Conservation (phyloP, 2,329 filamentous ascomycete species). For the Diaporthe australafricana region DNA sequence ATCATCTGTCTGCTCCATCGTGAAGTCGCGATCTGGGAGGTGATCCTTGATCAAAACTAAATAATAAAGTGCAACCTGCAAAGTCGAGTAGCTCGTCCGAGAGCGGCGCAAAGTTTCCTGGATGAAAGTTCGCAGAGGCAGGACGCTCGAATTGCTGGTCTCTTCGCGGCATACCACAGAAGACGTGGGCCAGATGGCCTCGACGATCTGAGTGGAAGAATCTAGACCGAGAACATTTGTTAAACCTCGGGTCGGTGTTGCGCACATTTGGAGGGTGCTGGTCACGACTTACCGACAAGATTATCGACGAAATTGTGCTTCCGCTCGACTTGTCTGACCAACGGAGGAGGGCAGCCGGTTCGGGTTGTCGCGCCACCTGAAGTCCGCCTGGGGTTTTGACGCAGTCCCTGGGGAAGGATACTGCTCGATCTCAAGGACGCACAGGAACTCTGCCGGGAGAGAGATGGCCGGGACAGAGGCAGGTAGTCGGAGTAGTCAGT, state of each 20-base stretch:
- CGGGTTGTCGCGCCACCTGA: constrained; percentile 65
- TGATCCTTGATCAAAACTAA: constrained; percentile 92
- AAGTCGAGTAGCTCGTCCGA: constrained; percentile 94
- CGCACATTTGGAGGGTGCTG: constrained; percentile 17
- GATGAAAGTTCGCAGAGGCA: constrained; percentile 95
- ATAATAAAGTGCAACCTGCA: constrained; percentile 97
- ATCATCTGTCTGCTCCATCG: constrained; percentile 84
- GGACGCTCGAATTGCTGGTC: constrained; percentile 78
- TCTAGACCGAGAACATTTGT: constrained; percentile 66
- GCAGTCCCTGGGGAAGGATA: constrained; percentile 68
- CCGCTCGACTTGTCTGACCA: constrained; percentile 89
- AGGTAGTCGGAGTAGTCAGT: constrained; percentile 59
- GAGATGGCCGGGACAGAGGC: constrained; percentile 47
- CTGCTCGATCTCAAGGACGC: constrained; percentile 50
- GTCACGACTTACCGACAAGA: constrained; percentile 86
- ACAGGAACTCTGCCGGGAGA: constrained; percentile 48
- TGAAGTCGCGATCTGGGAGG: constrained; percentile 85
- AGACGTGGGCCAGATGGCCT: constrained; percentile 95
- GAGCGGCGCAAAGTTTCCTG: constrained; percentile 96
- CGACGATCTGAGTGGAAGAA: constrained; percentile 96
- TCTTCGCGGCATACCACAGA: constrained; percentile 82
- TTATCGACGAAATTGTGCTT: constrained; percentile 97
- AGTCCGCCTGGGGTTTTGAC: constrained; percentile 72
- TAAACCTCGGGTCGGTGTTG: constrained; percentile 37
- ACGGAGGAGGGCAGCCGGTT: constrained; percentile 75